These are phyloP conservation scores for Hansenula lynferdii DNA, from an alignment of 1,139 yeast genomes.

Conservation along the genomic window DNA sequence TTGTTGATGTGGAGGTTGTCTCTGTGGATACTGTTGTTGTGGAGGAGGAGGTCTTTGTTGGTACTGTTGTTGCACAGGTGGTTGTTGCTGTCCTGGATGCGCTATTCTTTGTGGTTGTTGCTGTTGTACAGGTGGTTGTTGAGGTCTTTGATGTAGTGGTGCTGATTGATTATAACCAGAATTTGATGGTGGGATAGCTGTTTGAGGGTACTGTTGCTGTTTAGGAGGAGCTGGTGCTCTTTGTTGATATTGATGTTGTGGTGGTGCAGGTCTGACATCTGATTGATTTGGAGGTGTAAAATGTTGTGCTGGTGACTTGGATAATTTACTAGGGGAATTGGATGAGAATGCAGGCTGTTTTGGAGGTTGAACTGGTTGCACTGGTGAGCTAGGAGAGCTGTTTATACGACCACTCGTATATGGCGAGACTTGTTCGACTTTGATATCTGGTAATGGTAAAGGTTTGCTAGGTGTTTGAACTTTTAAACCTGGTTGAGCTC, in stretches of 20 bases:
- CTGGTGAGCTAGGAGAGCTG: constrained; percentile 6
- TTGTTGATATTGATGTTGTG: neutral
- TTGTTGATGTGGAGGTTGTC: constrained; percentile 4
- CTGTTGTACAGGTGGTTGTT: constrained; percentile 4
- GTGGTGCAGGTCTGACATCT: neutral
- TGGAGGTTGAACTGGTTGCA: neutral
- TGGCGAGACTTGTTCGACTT: constrained; percentile 14
- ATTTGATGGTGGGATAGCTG: neutral
- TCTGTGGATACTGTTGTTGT: constrained; percentile 2
- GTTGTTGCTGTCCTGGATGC: neutral
- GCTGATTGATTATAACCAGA: neutral
- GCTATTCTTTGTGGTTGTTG: constrained; percentile 2
- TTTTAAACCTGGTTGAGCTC: constrained; percentile 11
- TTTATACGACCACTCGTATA: constrained; percentile 21
- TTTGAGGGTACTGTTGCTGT: neutral
- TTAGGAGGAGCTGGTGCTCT: neutral
- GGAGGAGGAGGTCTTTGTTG: constrained; percentile 1
- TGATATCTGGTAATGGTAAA: constrained; percentile 12
- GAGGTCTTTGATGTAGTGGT: neutral
- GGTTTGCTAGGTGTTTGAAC: constrained; percentile 13
- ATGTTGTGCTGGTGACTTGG: constrained; percentile 17
- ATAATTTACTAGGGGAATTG: constrained; percentile 37
- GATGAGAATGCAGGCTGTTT: constrained; percentile 32
- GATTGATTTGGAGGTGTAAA: constrained; percentile 13
- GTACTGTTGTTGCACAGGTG: constrained; percentile 1